phyloP scores from a whole-genome alignment of 345 rosid genomes.

The Syzygium jambos region DNA sequence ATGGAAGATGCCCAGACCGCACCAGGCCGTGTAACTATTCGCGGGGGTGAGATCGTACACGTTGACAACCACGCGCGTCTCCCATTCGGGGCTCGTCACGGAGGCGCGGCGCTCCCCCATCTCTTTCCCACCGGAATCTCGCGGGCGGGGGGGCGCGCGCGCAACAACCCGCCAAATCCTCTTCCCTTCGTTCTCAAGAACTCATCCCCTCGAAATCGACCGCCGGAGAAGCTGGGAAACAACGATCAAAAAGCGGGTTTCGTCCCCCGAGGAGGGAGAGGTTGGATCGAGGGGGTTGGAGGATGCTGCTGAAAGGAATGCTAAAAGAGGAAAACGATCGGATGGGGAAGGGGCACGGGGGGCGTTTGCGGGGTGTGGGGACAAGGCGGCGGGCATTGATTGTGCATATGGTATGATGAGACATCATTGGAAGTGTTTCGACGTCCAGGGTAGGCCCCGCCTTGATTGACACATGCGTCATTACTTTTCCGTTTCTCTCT shows the following conservation, averaged over 20 bases:
- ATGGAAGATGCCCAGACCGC: constrained; percentile 89
- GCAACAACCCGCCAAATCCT: not conserved
- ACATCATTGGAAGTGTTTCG: not conserved
- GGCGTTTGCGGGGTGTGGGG: not conserved
- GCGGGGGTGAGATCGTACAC: constrained; percentile 84
- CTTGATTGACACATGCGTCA: too few relatives aligned
- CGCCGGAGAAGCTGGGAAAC: not conserved
- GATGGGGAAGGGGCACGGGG: not conserved
- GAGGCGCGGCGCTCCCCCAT: constrained; percentile 29
- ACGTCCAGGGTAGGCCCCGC: not conserved
- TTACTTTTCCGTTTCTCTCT: rapidly evolving
- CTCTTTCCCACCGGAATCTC: not conserved
- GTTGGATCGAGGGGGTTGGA: not conserved
- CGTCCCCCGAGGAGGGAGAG: not conserved
- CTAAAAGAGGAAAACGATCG: not conserved
- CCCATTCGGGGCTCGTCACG: constrained; percentile 12
- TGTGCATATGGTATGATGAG: not conserved
- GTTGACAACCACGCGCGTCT: constrained; percentile 49
- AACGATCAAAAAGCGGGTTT: not conserved
- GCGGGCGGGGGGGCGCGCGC: not conserved
- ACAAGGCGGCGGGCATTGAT: not conserved
- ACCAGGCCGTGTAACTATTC: constrained; percentile 73
- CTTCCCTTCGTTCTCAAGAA: not conserved
- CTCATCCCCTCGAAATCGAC: not conserved
- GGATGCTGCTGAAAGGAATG: not conserved